Evolutionary conservation across 176 grass and related monocot genomes (phyloP).

Genomic region (Lolium rigidum): DNA sequence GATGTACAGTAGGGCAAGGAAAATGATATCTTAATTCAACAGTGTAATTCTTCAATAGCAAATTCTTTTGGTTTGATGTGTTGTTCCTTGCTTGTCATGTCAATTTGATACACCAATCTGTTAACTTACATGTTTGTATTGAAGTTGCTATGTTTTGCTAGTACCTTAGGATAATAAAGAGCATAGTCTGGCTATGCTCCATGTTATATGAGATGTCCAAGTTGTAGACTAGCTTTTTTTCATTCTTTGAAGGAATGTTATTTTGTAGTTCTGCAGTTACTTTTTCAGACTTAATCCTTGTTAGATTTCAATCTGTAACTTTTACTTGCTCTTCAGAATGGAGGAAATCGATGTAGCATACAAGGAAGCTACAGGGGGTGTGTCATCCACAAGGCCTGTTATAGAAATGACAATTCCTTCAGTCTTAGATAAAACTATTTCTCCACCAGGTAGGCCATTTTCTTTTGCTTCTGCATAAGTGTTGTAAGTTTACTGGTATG

Average conservation of each 20-base stretch:
- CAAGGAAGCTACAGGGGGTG: constrained; percentile 74
- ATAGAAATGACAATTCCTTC: constrained; percentile 99
- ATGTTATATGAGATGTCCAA: constrained; percentile 11
- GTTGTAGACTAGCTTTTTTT: constrained; percentile 13
- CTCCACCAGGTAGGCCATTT: constrained; percentile 70
- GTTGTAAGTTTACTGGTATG: constrained; percentile 17
- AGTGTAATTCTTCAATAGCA: not conserved
- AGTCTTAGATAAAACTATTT: constrained; percentile 93
- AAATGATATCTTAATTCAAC: constrained; percentile 24
- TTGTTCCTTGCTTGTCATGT: constrained; percentile 7
- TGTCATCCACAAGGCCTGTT: constrained; percentile 91
- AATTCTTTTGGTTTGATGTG: constrained; percentile 10
- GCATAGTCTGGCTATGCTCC: not conserved
- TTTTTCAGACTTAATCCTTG: constrained; percentile 14
- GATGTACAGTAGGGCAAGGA: constrained; percentile 18
- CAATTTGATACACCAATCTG: constrained; percentile 14
- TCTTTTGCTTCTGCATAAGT: constrained; percentile 15
- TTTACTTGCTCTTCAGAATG: constrained; percentile 63
- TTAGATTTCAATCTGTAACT: constrained; percentile 12
- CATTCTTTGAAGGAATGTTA: constrained; percentile 9
- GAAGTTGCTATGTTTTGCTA: constrained; percentile 25
- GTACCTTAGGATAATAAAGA: constrained; percentile 16
- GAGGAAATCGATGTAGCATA: constrained; percentile 88
- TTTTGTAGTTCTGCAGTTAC: not conserved
- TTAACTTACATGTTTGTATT: not conserved